Percentiles rank a stretch among this genome's conserved stretches.
These are phyloP conservation scores for Coemansia biformis DNA, from an alignment of 192 early-diverging fungal species.

Conservation along the genomic window DNA sequence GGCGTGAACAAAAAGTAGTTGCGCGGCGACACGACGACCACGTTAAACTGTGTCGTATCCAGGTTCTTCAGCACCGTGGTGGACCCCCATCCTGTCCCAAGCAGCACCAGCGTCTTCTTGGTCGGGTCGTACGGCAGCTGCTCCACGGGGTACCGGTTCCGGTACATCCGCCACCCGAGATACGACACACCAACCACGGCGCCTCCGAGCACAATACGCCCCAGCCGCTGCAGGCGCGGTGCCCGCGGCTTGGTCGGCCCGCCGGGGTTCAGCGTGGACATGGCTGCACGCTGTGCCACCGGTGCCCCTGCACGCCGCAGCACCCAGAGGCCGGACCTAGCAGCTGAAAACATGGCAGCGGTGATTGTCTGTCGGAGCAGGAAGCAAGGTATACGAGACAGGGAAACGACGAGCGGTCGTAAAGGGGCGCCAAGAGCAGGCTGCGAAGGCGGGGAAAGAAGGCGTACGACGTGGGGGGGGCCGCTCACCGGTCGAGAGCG, in stretches of 20 bases:
- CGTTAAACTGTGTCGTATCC: slow-evolving; percentile 76
- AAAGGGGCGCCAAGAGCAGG: too few species aligned
- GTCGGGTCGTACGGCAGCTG: slow-evolving; percentile 42
- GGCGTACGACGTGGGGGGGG: too few species aligned
- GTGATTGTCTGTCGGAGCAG: background rate
- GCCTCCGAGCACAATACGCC: slow-evolving; percentile 28
- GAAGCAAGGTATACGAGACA: background rate
- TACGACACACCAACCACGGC: slow-evolving; percentile 23
- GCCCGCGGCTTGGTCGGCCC: slow-evolving; percentile 14
- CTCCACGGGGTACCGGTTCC: slow-evolving; percentile 38
- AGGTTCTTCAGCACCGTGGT: slow-evolving; percentile 63
- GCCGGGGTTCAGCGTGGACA: slow-evolving; percentile 28
- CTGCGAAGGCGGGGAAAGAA: too few species aligned
- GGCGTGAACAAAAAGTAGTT: slow-evolving; percentile 87
- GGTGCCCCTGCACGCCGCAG: slow-evolving; percentile 15
- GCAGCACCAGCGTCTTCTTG: slow-evolving; percentile 40
- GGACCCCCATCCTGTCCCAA: slow-evolving; percentile 45
- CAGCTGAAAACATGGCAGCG: slow-evolving; percentile 17
- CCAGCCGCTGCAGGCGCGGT: slow-evolving; percentile 33
- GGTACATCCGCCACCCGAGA: slow-evolving; percentile 47
- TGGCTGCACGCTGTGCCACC: slow-evolving; percentile 32
- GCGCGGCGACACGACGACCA: slow-evolving; percentile 69
- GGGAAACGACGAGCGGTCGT: too few species aligned
- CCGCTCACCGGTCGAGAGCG: too few species aligned
- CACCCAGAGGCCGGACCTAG: slow-evolving; percentile 13